phyloP scores from a whole-genome alignment of 2,329 filamentous ascomycete genomes.

The Microcera coccophila region DNA sequence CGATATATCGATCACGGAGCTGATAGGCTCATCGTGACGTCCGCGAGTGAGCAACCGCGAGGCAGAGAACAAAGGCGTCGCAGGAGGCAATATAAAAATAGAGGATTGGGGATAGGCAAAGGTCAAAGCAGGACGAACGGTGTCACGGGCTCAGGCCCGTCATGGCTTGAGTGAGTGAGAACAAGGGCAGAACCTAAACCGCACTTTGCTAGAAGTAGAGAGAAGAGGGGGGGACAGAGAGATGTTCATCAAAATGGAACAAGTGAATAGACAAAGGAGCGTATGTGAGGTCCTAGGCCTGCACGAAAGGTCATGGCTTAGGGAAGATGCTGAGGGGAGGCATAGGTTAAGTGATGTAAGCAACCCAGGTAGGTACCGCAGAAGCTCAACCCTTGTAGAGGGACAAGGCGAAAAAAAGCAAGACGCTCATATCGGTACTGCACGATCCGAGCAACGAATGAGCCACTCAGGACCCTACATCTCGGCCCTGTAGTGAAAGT shows the following conservation, averaged over 20 bases:
- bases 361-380: too few relatives aligned
- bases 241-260: too few relatives aligned
- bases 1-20: background rate
- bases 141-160: too few relatives aligned
- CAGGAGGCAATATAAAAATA: too few relatives aligned
- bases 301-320: background rate
- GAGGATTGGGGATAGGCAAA: too few relatives aligned
- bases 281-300: constrained; percentile 6
- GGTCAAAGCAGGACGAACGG: too few relatives aligned
- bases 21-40: background rate
- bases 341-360: constrained; percentile 1
- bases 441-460: constrained; percentile 10
- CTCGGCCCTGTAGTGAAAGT: constrained; percentile 1
- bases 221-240: too few relatives aligned
- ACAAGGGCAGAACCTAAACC: too few relatives aligned
- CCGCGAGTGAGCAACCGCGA: background rate
- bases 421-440: constrained; percentile 11
- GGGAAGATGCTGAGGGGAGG: background rate
- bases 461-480: constrained; percentile 5
- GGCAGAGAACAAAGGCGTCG: background rate
- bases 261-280: constrained; percentile 1
- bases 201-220: too few relatives aligned
- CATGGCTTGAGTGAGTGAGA: too few relatives aligned
- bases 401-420: constrained; percentile 1
- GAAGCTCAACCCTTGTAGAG: background rate